Base-by-base conservation (phyloP, 2,329 filamentous ascomycete genomes). In the Fusarium verticillioides region DNA sequence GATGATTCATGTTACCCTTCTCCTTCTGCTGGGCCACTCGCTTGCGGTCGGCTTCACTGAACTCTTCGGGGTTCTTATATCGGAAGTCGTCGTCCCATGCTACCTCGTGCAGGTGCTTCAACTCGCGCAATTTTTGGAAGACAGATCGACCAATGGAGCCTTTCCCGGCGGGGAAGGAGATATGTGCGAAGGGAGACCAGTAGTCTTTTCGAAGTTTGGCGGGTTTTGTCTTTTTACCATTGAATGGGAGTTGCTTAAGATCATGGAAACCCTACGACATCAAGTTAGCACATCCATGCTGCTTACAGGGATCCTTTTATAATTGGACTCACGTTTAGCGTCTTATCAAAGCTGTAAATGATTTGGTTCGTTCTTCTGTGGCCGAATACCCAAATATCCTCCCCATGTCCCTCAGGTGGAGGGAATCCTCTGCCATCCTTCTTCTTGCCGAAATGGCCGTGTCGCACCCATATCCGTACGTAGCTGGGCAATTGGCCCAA, bases 191-290 rank as follows among this genome's bases (percentile, higher is more conserved):
- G 11, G 89, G 88, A 39, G 83, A 83, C 91, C 91, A 93, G 82
- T 90, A 89, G 83, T 93, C 91, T 81, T 90, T 91, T 66, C 91
- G 89, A 43, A 93, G 83, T 76, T 88, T 89, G 60, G 87, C 80
- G 5, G 90, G 90, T 73, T 89, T 87, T 52, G 88, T 86, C 82
- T 93, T 92, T 80, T 92, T 93, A 81, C 90, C 91, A 72, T 90
- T 90, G 83, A 88, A 93, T 53, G 89, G 87, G 68, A 93, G 81
- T 78, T 91, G 89, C 76, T 86, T 85, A 72, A 90, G 81, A 52
- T 84, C 83, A 66, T 85, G 84, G 74, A 84, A 75, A 28, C 78
- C 81, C 83, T 85, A 18, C 16, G 39, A 42, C 23, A 30, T 37
- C 32, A 15, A 28, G 43, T 73, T 42, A 59, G 44, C 26, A 43